Evolutionary conservation across 306 rosid species (phyloP), one percentile per base, ranked within the genome.

Genomic region (Acacia crassicarpa): DNA sequence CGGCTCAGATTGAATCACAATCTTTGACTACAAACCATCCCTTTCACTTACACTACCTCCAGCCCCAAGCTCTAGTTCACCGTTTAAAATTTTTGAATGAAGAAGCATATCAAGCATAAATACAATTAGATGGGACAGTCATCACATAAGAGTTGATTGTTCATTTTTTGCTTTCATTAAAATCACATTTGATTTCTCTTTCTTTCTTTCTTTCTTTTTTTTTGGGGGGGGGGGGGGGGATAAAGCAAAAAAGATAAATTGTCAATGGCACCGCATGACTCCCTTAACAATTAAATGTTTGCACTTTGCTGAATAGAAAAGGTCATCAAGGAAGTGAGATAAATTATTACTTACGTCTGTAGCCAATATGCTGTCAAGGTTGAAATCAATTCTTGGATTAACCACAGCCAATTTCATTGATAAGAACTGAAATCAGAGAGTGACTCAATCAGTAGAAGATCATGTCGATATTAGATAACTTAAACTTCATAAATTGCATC

Each of bases 351-450:
- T 85, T 87, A 95, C 99, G 81, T 93, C 99, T 43, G 90, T 80
- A 72, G 90, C 89, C 88, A 92, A 69, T 84, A 95, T 43, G 83
- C 85, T 86, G 80, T 95, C 96, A 40, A 95, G 91, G 88, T 86
- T 89, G 88, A 89, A 91, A 83, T 93, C 97, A 83, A 93, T 85
- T 85, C 93, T 85, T 53, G 99, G 99, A 85, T 92, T 91, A 67
- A 91, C 97, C 79, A 98, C 86, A 8, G 98, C 99, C 49, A 95
- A 92, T 84, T 94, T 93, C 98, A 93, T 95, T 67, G 99, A 95
- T 84, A 95, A 91, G 82, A 93, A 72, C 99, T 95, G 94, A 84
- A 91, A 82, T 46, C 81, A 82, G 46, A 80, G 67, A 44, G 48
- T 30, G 49, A 76, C 53, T 80, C 40, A 27, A 75, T 81, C 71